Evolutionary conservation across 495 filamentous ascomycete species (phyloP).

Genomic region (Neurospora sp.): DNA sequence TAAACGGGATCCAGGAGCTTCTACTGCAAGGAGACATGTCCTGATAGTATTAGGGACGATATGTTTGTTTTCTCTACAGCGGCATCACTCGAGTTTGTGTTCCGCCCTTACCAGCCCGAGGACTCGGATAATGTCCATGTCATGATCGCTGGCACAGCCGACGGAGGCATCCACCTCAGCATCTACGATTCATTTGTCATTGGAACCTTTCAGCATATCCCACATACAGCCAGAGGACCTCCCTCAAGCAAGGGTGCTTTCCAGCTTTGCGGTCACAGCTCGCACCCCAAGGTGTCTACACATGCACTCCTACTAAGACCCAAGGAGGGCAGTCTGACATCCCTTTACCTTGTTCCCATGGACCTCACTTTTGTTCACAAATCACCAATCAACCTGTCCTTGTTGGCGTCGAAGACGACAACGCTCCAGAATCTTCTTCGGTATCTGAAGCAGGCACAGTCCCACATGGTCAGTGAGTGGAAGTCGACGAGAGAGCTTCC

Average conservation of each 20-base stretch:
- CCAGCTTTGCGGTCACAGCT: constrained; percentile 51
- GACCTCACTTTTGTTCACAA: constrained; percentile 73
- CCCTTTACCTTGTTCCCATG: constrained; percentile 60
- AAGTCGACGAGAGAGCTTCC: constrained; percentile 75
- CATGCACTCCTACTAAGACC: constrained; percentile 58
- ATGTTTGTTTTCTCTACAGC: constrained; percentile 57
- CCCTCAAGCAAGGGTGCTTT: constrained; percentile 3
- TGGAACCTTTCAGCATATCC: constrained; percentile 47
- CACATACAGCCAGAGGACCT: not conserved
- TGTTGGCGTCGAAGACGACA: constrained; percentile 77
- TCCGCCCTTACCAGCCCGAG: constrained; percentile 49
- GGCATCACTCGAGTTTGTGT: constrained; percentile 58
- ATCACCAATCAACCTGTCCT: constrained; percentile 68
- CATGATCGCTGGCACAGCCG: constrained; percentile 65
- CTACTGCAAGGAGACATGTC: not conserved
- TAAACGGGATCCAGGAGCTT: not conserved
- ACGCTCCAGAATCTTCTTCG: constrained; percentile 75
- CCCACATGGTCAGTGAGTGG: constrained; percentile 67
- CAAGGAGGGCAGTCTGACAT: constrained; percentile 14
- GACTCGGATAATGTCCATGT: constrained; percentile 70
- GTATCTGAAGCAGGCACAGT: constrained; percentile 69
- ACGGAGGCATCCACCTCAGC: constrained; percentile 70
- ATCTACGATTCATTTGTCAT: constrained; percentile 89
- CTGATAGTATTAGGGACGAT: constrained; percentile 43
- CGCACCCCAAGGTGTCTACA: constrained; percentile 63